Evolutionary conservation across 1,284 basidiomycete genomes (phyloP).

Genomic region (Fomitopsis schrenkii): DNA sequence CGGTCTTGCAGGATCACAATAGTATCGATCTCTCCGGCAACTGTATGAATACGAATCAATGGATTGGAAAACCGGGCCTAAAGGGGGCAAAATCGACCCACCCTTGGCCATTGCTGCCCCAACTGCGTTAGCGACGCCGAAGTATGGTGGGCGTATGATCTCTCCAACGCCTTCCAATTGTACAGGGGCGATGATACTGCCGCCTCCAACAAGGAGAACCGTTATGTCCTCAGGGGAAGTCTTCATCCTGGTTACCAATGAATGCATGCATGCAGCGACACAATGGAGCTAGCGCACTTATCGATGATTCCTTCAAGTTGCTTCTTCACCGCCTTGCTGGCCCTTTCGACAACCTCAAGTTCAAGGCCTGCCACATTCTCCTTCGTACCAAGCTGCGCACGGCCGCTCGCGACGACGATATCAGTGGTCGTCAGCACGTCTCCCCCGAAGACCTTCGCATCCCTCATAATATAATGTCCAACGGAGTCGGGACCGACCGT

Average conservation of each 20-base stretch:
- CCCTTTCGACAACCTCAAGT: constrained; percentile 25
- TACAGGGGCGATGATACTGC: constrained; percentile 42
- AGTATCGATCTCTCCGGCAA: constrained; percentile 33
- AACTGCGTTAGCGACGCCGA: constrained; percentile 54
- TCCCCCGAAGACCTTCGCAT: constrained; percentile 48
- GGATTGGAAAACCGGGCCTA: neutral
- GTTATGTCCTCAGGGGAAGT: constrained; percentile 46
- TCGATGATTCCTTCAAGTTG: constrained; percentile 44
- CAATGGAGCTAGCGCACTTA: constrained; percentile 13
- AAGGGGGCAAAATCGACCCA: constrained; percentile 6
- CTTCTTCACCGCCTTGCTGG: constrained; percentile 38
- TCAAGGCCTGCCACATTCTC: constrained; percentile 28
- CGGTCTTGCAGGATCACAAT: constrained; percentile 38
- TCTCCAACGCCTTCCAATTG: constrained; percentile 40
- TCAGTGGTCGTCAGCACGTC: constrained; percentile 50
- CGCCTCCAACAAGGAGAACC: constrained; percentile 50
- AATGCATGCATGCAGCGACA: neutral
- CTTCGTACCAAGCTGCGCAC: constrained; percentile 34
- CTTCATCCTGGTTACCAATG: constrained; percentile 40
- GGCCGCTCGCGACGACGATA: constrained; percentile 38
- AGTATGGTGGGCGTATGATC: constrained; percentile 45
- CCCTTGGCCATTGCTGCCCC: constrained; percentile 47
- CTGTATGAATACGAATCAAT: constrained; percentile 8
- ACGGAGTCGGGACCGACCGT: constrained; percentile 56
- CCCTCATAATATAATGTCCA: constrained; percentile 44